These are phyloP conservation scores for Piper betle DNA, from an alignment of 164 flowering plant species.

Conservation along the genomic window DNA sequence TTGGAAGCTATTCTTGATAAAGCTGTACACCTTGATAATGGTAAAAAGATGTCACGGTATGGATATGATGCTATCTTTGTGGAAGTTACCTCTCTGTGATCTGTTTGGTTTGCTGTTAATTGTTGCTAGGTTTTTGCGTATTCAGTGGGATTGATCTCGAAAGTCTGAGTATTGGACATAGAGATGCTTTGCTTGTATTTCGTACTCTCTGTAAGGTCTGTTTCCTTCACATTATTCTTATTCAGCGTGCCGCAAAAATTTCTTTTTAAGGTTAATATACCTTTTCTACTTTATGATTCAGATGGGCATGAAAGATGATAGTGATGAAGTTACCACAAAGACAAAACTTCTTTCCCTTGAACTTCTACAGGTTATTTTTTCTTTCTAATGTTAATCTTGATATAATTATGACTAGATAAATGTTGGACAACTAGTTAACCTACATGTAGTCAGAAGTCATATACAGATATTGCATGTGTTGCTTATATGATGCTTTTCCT, in stretches of 20 bases:
- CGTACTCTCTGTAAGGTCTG: conserved; percentile 95
- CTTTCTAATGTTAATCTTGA: not conserved
- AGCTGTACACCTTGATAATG: conserved; percentile 89
- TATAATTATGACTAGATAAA: not conserved
- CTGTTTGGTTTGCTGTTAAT: not conserved
- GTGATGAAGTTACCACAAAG: conserved; percentile 76
- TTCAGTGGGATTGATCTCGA: conserved; percentile 72
- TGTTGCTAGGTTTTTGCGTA: not conserved
- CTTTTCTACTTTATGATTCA: conserved; percentile 16
- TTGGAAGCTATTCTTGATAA: conserved; percentile 93
- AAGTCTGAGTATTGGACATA: conserved; percentile 74
- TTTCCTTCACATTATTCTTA: not conserved
- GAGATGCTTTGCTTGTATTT: conserved; percentile 85
- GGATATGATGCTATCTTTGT: conserved; percentile 7
- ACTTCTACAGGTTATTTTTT: conserved; percentile 73
- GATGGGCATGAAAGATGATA: conserved; percentile 99
- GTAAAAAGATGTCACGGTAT: conserved; percentile 67
- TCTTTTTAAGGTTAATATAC: conserved; percentile 1
- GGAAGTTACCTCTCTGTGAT: not conserved
- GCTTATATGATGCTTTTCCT: not conserved
- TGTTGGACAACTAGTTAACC: not conserved
- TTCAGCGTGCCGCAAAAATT: not conserved
- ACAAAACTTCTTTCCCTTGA: conserved; percentile 90
- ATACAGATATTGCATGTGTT: not conserved
- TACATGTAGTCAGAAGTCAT: not conserved